Evolutionary conservation across 2,329 filamentous ascomycete genomes (phyloP).

Genomic region (Ustulina deusta): DNA sequence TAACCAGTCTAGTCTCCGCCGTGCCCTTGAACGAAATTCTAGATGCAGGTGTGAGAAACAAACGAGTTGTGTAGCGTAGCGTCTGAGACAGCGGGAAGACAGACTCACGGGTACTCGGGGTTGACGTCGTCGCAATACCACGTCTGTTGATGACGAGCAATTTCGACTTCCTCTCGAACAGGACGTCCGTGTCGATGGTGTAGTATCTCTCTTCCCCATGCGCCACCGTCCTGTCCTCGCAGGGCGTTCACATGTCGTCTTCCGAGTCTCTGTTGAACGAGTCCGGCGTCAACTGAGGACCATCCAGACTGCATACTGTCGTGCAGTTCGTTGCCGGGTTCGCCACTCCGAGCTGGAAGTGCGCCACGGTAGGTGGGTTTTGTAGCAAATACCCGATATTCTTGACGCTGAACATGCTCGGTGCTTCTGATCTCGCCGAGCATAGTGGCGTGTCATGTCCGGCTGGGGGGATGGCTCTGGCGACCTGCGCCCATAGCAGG

Average conservation of each 20-base stretch:
- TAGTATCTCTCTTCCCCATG: conserved; percentile 16
- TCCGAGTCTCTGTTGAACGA: too few relatives aligned
- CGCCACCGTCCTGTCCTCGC: conserved; percentile 6
- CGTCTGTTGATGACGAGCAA: conserved; percentile 24
- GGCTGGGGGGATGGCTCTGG: conserved; percentile 43
- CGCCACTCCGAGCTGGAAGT: conserved; percentile 19
- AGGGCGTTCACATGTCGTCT: conserved; percentile 18
- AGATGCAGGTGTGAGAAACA: neutral
- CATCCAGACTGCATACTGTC: conserved; percentile 5
- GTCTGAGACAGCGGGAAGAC: neutral
- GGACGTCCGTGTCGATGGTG: conserved; percentile 22
- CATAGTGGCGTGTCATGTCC: conserved; percentile 21
- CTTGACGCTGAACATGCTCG: conserved; percentile 17
- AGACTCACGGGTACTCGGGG: conserved; percentile 27
- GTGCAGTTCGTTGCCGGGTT: conserved; percentile 27
- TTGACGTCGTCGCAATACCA: conserved; percentile 32
- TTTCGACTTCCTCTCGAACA: conserved; percentile 20
- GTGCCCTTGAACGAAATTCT: conserved; percentile 31
- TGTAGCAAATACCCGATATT: conserved; percentile 18
- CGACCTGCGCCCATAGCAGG: neutral
- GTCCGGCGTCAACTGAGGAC: conserved; percentile 1
- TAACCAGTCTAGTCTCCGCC: conserved; percentile 13
- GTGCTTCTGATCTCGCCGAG: conserved; percentile 21
- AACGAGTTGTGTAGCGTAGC: too few relatives aligned
- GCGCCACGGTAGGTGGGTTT: conserved; percentile 11